Evolutionary conservation across 345 rosid genomes (phyloP).

Genomic region (Physaria fendleri): DNA sequence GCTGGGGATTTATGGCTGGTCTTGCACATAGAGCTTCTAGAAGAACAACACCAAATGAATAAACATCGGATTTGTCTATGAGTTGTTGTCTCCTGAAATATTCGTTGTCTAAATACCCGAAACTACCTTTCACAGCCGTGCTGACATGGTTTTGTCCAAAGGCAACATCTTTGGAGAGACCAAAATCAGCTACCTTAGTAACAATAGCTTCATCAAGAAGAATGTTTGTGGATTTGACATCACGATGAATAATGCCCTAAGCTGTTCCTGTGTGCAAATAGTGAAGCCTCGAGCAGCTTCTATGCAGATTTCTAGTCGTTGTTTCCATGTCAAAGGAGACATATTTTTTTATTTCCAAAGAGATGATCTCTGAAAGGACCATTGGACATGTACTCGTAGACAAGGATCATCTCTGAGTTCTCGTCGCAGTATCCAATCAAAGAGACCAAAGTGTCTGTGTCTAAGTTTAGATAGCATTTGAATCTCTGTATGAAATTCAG

Average conservation of each 20-base stretch:
- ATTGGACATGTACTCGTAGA: conserved; percentile 72
- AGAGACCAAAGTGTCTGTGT: conserved; percentile 76
- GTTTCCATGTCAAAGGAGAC: conserved; percentile 62
- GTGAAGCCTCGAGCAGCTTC: conserved; percentile 73
- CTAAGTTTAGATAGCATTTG: conserved; percentile 80
- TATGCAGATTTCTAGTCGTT: conserved; percentile 60
- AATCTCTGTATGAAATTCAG: conserved; percentile 72
- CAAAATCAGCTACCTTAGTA: conserved; percentile 76
- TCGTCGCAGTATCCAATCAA: conserved; percentile 76
- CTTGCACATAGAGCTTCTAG: conserved; percentile 52
- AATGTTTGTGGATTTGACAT: conserved; percentile 74
- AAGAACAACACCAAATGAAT: conserved; percentile 59
- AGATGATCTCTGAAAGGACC: conserved; percentile 74
- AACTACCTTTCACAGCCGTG: conserved; percentile 43
- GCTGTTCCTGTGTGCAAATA: conserved; percentile 79
- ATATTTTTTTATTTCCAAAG: conserved; percentile 44
- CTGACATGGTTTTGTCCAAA: conserved; percentile 59
- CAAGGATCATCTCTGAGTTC: conserved; percentile 70
- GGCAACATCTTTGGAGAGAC: conserved; percentile 66
- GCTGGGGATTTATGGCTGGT: conserved; percentile 49
- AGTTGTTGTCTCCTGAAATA: conserved; percentile 60
- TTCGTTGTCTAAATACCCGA: conserved; percentile 55
- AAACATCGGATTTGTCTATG: conserved; percentile 55
- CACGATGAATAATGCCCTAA: conserved; percentile 78
- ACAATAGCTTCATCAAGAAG: conserved; percentile 61